A percentile compares a stretch with the other conserved stretches of the same genome.
phyloP scores from a whole-genome alignment of 2,329 filamentous ascomycete species.

The Penicillium sp. region DNA sequence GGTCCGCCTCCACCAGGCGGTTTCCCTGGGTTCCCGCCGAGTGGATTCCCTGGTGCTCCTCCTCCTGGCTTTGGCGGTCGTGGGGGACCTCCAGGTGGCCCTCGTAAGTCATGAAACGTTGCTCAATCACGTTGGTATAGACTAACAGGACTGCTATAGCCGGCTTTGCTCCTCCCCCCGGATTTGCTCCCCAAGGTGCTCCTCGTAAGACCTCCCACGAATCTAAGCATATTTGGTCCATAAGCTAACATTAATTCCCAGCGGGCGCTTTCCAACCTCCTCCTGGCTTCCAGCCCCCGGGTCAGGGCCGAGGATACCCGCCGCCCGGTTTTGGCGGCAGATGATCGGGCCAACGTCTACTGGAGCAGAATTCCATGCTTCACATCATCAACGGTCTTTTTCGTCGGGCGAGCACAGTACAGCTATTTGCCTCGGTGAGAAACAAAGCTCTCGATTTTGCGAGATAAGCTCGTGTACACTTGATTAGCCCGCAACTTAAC shows the following conservation, averaged over 20 bases:
- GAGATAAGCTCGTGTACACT: slow-evolving; percentile 19
- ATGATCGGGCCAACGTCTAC: slow-evolving; percentile 25
- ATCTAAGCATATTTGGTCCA: slow-evolving; percentile 1
- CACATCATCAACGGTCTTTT: slow-evolving; percentile 20
- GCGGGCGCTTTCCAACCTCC: slow-evolving; percentile 54
- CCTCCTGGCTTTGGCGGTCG: slow-evolving; percentile 48
- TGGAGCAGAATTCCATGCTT: slow-evolving; percentile 23
- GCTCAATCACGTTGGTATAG: background rate
- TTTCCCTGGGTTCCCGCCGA: slow-evolving; percentile 48
- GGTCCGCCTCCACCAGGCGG: slow-evolving; percentile 62
- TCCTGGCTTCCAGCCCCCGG: slow-evolving; percentile 67
- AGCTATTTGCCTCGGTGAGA: background rate
- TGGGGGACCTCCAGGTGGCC: slow-evolving; percentile 47
- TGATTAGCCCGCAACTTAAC: slow-evolving; percentile 28
- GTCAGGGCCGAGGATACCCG: slow-evolving; percentile 48
- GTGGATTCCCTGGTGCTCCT: slow-evolving; percentile 49
- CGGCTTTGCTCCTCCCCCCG: slow-evolving; percentile 45
- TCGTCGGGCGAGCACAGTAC: slow-evolving; percentile 11
- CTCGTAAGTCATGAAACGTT: slow-evolving; percentile 43
- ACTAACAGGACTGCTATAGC: slow-evolving; percentile 31
- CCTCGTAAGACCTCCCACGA: slow-evolving; percentile 41
- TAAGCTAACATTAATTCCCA: slow-evolving; percentile 40
- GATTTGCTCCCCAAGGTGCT: slow-evolving; percentile 42
- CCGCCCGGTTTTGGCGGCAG: slow-evolving; percentile 47
- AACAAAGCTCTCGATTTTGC: slow-evolving; percentile 9